Evolutionary conservation across 768 basidiomycete species (phyloP).

Genomic region (Termitomyces sp.): DNA sequence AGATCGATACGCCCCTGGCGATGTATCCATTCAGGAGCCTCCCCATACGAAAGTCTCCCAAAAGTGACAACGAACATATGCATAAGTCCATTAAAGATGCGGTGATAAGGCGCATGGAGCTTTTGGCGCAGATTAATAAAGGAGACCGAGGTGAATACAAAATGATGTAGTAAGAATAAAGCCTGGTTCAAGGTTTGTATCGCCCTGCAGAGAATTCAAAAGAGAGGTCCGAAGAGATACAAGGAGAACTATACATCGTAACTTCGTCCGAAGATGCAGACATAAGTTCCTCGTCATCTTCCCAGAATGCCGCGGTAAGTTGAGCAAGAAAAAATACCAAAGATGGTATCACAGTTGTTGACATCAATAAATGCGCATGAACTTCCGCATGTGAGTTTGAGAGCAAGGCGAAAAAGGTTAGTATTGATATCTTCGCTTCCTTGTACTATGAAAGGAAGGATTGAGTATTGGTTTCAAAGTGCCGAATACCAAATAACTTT

Average conservation of each 20-base stretch:
- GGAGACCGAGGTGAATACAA: slow-evolving; percentile 47
- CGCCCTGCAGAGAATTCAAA: slow-evolving; percentile 29
- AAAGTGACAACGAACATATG: slow-evolving; percentile 76
- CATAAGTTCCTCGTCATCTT: slow-evolving; percentile 45
- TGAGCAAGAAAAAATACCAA: slow-evolving; percentile 50
- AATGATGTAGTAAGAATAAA: slow-evolving; percentile 54
- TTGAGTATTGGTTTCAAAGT: background rate
- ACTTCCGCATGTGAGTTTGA: slow-evolving; percentile 34
- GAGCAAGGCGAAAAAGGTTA: slow-evolving; percentile 36
- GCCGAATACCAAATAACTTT: background rate
- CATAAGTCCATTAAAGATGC: slow-evolving; percentile 53
- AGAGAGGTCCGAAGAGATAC: background rate
- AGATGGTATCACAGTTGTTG: slow-evolving; percentile 57
- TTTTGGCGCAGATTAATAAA: slow-evolving; percentile 49
- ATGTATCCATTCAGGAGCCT: slow-evolving; percentile 56
- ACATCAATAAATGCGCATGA: slow-evolving; percentile 32
- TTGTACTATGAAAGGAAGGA: slow-evolving; percentile 9
- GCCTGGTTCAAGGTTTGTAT: slow-evolving; percentile 47
- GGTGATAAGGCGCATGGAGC: slow-evolving; percentile 47
- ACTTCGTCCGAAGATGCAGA: slow-evolving; percentile 25
- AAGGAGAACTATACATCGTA: slow-evolving; percentile 26
- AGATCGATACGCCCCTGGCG: slow-evolving; percentile 31
- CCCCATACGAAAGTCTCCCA: slow-evolving; percentile 68
- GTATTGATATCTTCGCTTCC: slow-evolving; percentile 28
- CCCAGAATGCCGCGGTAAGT: slow-evolving; percentile 57